Evolutionary conservation across 768 basidiomycete genomes (phyloP), one percentile per base, ranked within the genome.

Genomic region (Termitomyces sp.): DNA sequence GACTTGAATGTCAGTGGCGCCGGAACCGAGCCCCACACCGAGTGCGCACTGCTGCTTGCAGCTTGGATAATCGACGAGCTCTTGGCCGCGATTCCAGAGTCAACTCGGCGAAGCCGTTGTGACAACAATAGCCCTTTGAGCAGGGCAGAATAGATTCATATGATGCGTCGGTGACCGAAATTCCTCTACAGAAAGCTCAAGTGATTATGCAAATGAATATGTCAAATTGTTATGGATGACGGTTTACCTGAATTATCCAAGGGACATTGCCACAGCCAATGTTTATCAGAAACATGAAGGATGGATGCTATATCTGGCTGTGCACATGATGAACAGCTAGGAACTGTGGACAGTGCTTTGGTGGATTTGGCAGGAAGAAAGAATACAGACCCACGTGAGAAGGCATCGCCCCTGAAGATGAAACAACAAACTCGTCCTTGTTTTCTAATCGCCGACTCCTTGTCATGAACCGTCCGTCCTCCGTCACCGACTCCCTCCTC

Each of bases 401-500:
- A 13, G 25, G 12, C 33, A 51, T 40, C 20, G 50, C 55, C 41
- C 54, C 45, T 29, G 52, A 49, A 57, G 56, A 46, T 54, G 60
- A 60, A 57, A 60, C 60, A 57, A 57, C 42, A 48, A 46, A 20
- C 18, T 47, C 48, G 39, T 16, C 53, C 48, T 47, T 43, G 27
- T 49, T 36, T 41, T 38, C 25, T 22, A 23, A 27, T 49, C 48
- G 18, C 27, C 25, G 23, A 39, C 43, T 35, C 48, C 43, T 54
- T 42, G 53, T 52, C 53, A 57, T 60, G 56, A 54, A 60, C 48
- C 33, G 31, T 51, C 41, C 38, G 6, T 50, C 20, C 20, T 25
- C 54, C 51, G 50, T 44, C 50, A 39, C 32, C 53, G 29, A 23
- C 12, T 18, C 39, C 36, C 13, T 43, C 36, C 13, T 47, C 43